These are phyloP conservation scores for Malus fusca DNA, from an alignment of 306 rosid genomes.

Conservation along the genomic window DNA sequence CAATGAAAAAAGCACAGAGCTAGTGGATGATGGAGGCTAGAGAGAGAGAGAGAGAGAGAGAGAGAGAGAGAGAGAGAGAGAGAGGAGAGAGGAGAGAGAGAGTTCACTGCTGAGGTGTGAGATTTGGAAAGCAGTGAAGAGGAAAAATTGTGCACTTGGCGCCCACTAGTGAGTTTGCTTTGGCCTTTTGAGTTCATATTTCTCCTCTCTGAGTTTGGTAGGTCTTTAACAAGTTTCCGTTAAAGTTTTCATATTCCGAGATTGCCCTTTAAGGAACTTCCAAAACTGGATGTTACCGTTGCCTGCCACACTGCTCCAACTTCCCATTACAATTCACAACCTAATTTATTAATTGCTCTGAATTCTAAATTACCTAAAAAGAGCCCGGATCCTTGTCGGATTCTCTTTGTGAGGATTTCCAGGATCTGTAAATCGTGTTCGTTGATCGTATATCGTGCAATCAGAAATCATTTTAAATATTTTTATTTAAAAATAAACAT, in stretches of 20 bases:
- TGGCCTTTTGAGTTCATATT: conserved; percentile 6
- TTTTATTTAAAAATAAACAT: too few species aligned
- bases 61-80: conserved; percentile 17
- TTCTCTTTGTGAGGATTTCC: too few species aligned
- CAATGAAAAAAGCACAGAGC: conserved; percentile 26
- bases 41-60: conserved; percentile 24
- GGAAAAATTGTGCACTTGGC: conserved; percentile 30
- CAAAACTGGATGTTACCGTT: conserved; percentile 90
- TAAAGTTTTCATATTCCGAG: conserved; percentile 42
- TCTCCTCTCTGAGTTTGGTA: background rate
- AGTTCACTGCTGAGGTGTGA: conserved; percentile 13
- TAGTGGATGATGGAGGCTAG: background rate
- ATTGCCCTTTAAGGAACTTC: conserved; percentile 67
- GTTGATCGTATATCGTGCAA: too few species aligned
- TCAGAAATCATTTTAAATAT: too few species aligned
- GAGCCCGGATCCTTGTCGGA: background rate
- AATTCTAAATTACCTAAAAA: conserved; percentile 1
- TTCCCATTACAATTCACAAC: conserved; percentile 29
- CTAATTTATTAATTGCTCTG: background rate
- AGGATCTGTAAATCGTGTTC: too few species aligned
- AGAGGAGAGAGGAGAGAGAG: conserved; percentile 27
- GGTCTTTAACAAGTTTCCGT: conserved; percentile 48
- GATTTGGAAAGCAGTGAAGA: conserved; percentile 17
- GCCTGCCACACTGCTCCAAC: conserved; percentile 37
- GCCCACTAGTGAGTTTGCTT: conserved; percentile 21